Evolutionary conservation across 2,329 filamentous ascomycete genomes (phyloP), one percentile per base, ranked within the genome.

Genomic region (Colletotrichum gigasporum): DNA sequence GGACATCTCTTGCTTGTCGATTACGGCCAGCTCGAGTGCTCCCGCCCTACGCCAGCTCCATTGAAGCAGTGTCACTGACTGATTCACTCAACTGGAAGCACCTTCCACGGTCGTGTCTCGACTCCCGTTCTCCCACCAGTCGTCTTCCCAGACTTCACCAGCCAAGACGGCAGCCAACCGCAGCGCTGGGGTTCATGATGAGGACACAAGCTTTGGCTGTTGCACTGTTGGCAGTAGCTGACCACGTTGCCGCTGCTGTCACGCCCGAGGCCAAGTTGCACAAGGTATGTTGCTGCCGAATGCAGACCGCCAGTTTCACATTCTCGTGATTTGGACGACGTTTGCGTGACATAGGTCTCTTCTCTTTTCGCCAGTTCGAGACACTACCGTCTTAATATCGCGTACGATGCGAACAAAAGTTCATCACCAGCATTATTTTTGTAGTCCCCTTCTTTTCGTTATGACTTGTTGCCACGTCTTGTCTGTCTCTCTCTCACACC

Each of bases 241-340:
- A 64, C 28, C 42, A 51, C 22, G 42, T 61, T 48, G 26, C 48
- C 22, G 56, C 55, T 48, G 47, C 41, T 9, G 48, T 53, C 20
- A 20, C 26, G 8, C 26, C 41, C 8, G 61, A 58, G 18, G 28
- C 14, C 20, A 48, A 55, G 48, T 28, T 64, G 35, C 48, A 55
- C 48, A 64, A 64, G 61, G 61, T 64, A 64, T 16, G 61, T 55
- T 48, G 24, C 42, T 54, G 55, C 41, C 28, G 28, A 8, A 24
- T 37, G 22, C 18, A 22, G 30, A 11, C 20, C 16, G 3, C 8
- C 2, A 11, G 22, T 39, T 16, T 20, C n/a, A 12, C 28, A n/a
- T 7, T 11, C 24, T 20, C 32, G 11, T 42, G 24, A 30, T 22
- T 37, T 20, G 11, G 22, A 14, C 22, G 16, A 53, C 8, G 1